These are phyloP conservation scores for Microstegium vimineum DNA, from an alignment of 176 grass and related monocot species.

Conservation along the genomic window DNA sequence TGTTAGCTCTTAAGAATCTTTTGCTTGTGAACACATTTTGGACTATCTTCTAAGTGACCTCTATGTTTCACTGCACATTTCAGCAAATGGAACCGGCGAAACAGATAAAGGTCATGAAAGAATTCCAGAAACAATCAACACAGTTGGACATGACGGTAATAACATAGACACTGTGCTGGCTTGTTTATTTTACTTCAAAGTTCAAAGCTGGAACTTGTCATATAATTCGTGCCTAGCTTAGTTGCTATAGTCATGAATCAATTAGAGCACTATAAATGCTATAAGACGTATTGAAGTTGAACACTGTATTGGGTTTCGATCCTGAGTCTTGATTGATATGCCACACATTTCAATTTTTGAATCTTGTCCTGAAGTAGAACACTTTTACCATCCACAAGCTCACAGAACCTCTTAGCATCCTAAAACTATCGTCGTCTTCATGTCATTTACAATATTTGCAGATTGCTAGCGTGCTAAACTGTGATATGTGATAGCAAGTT, in stretches of 20 bases:
- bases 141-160: constrained; percentile 99
- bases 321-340: not conserved
- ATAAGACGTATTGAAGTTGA: not conserved
- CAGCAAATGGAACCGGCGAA: constrained; percentile 98
- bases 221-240: not conserved
- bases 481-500: no score
- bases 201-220: not conserved
- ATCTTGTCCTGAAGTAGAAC: not conserved
- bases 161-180: not conserved
- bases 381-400: not conserved
- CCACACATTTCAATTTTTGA: not conserved
- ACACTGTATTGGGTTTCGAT: not conserved
- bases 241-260: not conserved
- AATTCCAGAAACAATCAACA: constrained; percentile 95
- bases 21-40: constrained; percentile 13
- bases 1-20: constrained; percentile 24
- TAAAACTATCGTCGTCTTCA: not conserved
- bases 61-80: constrained; percentile 26
- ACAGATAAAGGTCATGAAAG: constrained; percentile 89
- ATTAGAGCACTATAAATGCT: not conserved
- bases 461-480: not conserved
- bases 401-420: not conserved
- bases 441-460: not conserved
- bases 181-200: not conserved
- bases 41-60: constrained; percentile 7